Base-by-base conservation (phyloP, 2,329 filamentous ascomycete genomes). In the Lachnellula cervina region DNA sequence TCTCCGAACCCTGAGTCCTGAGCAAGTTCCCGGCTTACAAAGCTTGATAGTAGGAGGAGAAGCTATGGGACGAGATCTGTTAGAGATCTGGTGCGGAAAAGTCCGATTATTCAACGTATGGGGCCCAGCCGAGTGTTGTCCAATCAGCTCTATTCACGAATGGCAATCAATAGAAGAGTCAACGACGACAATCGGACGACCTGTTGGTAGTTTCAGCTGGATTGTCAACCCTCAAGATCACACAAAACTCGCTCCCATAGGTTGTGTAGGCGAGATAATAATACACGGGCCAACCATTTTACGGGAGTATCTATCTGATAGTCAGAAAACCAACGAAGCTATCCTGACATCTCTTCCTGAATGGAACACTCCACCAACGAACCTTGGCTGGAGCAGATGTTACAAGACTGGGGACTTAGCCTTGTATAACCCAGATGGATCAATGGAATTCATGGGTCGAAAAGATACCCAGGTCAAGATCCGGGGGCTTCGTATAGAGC, bases 321-420 rank as follows among this genome's bases (percentile, higher is more conserved):
- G 74, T 0, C 74, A 76, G 45, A 83, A 82, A 69, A 86, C 83
- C 0, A 73, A 73, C 1, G 75, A 76, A 28, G 76, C 76, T 0
- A 87, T 87, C 58, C 77, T 87, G 45, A 70, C 74, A 11, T 72
- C 81, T 51, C 80, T 80, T n/a, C 47, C 47, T 0, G 66, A 65
- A 0, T 86, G 81, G 78, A 71, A 79, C 37, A 16, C 5, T 8
- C 8, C 4, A 61, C 57, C 7, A 73, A 75, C 0, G n/a, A n/a
- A n/a, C n/a, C n/a, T n/a, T n/a, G n/a, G n/a, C n/a, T n/a, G n/a
- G n/a, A n/a, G n/a, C 71, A 77, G 5, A 61, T 84, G 2, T n/a
- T 85, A 84, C 64, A 81, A 79, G 63, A 84, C 82, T 0, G 82
- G 82, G 0, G 82, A 86, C 58, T 69, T 85, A 0, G 82, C 79